These are phyloP conservation scores for Solanum chaucha DNA, from an alignment of 257 asterid species.

Conservation along the genomic window DNA sequence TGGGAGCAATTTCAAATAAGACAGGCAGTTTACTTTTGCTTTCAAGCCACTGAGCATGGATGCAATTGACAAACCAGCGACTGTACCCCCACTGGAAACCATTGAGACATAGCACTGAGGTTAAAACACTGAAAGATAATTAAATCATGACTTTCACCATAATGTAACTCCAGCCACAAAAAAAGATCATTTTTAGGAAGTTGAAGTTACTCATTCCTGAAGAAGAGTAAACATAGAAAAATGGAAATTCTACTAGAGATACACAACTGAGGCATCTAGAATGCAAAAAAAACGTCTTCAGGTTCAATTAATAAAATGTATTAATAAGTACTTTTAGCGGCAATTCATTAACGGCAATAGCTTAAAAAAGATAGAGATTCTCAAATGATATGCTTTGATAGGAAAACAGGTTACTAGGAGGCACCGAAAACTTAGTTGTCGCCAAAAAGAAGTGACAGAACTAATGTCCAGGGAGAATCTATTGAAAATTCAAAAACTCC, in stretches of 20 bases:
- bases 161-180: background rate
- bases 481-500: background rate
- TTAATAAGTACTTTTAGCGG: background rate
- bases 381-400: background rate
- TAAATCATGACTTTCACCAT: background rate
- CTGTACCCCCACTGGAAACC: constrained; percentile 83
- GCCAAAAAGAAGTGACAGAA: background rate
- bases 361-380: background rate
- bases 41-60: constrained; percentile 60
- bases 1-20: background rate
- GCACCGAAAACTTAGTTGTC: background rate
- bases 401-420: background rate
- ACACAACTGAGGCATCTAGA: background rate
- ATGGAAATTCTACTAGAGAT: background rate
- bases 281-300: background rate
- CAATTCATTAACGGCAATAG: too few relatives aligned
- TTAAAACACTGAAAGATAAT: background rate
- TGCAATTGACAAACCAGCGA: constrained; percentile 85
- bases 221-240: background rate
- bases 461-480: background rate
- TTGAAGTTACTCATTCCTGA: background rate
- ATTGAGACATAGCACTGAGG: background rate
- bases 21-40: constrained; percentile 49
- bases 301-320: background rate
- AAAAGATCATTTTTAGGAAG: background rate